Conservation (phyloP, 768 basidiomycete species). For the Amanita molliuscula region DNA sequence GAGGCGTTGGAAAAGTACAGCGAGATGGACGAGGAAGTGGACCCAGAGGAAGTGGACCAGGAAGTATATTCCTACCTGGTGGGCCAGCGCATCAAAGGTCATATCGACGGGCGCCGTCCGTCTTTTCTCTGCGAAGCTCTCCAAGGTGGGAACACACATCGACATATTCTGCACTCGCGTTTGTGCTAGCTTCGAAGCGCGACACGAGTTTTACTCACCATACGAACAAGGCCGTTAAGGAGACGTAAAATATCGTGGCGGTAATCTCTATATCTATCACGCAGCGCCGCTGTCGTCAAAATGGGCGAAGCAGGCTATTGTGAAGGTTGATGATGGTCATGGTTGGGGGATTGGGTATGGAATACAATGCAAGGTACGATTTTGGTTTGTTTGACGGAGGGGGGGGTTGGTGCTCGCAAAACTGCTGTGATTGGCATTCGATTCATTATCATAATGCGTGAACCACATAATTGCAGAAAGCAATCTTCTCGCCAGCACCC, state of each 20-base stretch:
- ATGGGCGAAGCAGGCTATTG: slow-evolving; percentile 72
- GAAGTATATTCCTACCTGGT: slow-evolving; percentile 35
- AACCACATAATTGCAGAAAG: no score
- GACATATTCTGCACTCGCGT: slow-evolving; percentile 87
- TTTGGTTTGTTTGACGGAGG: slow-evolving; percentile 70
- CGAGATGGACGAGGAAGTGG: slow-evolving; percentile 88
- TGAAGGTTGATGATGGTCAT: slow-evolving; percentile 61
- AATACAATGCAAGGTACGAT: slow-evolving; percentile 22
- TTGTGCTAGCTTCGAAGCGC: slow-evolving; percentile 88
- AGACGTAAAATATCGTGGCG: slow-evolving; percentile 53
- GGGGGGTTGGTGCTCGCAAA: slow-evolving; percentile 56
- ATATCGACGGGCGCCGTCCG: slow-evolving; percentile 69
- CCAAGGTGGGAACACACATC: slow-evolving; percentile 59
- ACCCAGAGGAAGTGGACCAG: slow-evolving; percentile 46
- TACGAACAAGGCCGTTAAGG: slow-evolving; percentile 55
- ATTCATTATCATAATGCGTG: no score
- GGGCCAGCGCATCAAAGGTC: slow-evolving; percentile 42
- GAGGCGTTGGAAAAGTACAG: slow-evolving; percentile 87
- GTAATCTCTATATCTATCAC: slow-evolving; percentile 84
- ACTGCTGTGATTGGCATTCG: neutral
- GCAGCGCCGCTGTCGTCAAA: slow-evolving; percentile 36
- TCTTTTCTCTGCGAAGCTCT: slow-evolving; percentile 36
- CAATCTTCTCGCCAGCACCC: no score
- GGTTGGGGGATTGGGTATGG: slow-evolving; percentile 47
- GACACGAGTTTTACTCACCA: slow-evolving; percentile 87